Evolutionary conservation across 139 green algal species (phyloP).

Genomic region (Coelastrella sp.): DNA sequence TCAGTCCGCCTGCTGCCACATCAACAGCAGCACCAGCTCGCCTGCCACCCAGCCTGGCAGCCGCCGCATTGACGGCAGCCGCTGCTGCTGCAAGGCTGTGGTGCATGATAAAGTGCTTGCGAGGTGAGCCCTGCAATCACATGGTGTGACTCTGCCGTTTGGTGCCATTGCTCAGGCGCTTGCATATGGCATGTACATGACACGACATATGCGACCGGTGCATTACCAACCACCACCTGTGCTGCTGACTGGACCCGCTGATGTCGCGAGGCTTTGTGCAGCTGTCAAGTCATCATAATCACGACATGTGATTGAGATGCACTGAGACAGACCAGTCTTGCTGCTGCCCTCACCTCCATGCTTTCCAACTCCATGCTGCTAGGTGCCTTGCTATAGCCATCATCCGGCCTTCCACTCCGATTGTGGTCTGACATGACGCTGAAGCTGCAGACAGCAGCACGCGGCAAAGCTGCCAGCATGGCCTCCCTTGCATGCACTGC

Average conservation of each 20-base stretch:
- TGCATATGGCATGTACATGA: too few relatives aligned
- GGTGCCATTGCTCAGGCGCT: too few relatives aligned
- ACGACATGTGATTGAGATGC: background rate
- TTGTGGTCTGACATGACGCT: conserved; percentile 34
- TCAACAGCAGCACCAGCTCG: background rate
- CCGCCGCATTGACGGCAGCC: background rate
- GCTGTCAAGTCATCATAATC: background rate
- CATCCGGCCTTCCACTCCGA: conserved; percentile 8
- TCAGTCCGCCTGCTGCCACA: background rate
- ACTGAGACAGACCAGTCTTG: background rate
- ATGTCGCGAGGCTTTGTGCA: background rate
- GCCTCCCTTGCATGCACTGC: conserved; percentile 18
- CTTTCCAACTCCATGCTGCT: conserved; percentile 30
- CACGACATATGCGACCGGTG: too few relatives aligned
- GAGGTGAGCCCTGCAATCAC: background rate
- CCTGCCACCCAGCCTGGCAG: conserved; percentile 15
- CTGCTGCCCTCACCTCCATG: background rate
- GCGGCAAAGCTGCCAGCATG: conserved; percentile 4
- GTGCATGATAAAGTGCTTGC: background rate
- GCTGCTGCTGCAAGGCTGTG: background rate
- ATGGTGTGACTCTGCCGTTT: too few relatives aligned
- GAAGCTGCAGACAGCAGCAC: conserved; percentile 31
- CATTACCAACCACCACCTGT: too few relatives aligned
- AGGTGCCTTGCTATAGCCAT: conserved; percentile 29
- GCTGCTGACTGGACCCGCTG: background rate